Percentiles rank a stretch among this genome's conserved stretches.
phyloP scores from a whole-genome alignment of 2,329 filamentous ascomycete species.

The Pseudocercospora vitis region DNA sequence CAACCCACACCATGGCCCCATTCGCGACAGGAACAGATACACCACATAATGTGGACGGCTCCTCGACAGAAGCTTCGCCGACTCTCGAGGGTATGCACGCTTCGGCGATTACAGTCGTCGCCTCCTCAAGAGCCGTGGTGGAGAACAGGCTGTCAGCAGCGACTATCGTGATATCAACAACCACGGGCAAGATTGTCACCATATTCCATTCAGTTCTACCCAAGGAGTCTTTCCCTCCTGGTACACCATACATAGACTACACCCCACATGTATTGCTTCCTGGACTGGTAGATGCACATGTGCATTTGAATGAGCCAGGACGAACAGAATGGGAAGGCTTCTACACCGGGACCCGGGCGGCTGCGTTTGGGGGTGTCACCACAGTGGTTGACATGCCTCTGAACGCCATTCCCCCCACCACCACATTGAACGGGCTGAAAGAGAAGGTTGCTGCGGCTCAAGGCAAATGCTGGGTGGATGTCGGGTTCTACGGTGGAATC shows the following conservation, averaged over 20 bases:
- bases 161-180: constrained; percentile 74
- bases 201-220: constrained; percentile 75
- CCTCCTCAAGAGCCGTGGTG: constrained; percentile 80
- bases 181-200: constrained; percentile 79
- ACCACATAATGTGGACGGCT: constrained; percentile 26
- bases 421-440: constrained; percentile 75
- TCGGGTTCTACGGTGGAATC: constrained; percentile 96
- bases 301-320: constrained; percentile 95
- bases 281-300: constrained; percentile 92
- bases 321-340: constrained; percentile 99
- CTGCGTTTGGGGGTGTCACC: constrained; percentile 92
- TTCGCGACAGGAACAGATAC: constrained; percentile 33
- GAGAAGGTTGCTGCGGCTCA: constrained; percentile 82
- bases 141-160: constrained; percentile 75
- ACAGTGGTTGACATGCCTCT: constrained; percentile 97
- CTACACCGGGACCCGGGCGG: constrained; percentile 88
- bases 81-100: constrained; percentile 19
- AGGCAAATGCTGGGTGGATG: constrained; percentile 95
- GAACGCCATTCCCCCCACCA: constrained; percentile 95
- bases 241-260: constrained; percentile 76
- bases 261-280: constrained; percentile 82
- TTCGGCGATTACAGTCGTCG: constrained; percentile 66
- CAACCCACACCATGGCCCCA: constrained; percentile 30
- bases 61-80: constrained; percentile 21
- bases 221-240: constrained; percentile 68